Evolutionary conservation across 2,329 filamentous ascomycete species (phyloP), one percentile per base, ranked within the genome.

Genomic region (Bertia moriformis): DNA sequence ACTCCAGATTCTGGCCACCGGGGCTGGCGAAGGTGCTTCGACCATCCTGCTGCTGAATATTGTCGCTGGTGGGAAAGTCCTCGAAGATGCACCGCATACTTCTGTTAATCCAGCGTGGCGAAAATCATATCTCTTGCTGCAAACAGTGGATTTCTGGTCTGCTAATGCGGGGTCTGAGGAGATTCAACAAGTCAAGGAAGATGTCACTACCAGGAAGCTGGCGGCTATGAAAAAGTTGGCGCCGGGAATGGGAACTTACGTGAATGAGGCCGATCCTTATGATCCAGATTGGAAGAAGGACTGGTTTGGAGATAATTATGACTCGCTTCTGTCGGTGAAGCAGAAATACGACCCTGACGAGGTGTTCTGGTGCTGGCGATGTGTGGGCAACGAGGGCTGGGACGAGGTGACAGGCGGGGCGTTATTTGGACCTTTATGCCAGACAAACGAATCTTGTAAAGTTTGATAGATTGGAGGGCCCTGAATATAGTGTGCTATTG

Each of bases 181-280:
- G 7, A 18, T 18, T 35, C 32, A 35, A 18, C 10, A 32, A 3
- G 3, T 44, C 38, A 40, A 38, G 15, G 30, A 41, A 4, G 35
- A 42, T 2, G 22, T 41, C 35, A 43, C 43, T 4, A 12, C 14
- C 15, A 41, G 17, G 2, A 47, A 45, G 32, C n/a, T 46, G 17
- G 36, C 35, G 3, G 32, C 32, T 7, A 35, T 35, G 32, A 35
- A 17, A 17, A 17, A 13, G 15, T 17, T 35, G 5, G 7, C 32
- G 10, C 32, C 32, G 10, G 12, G 12, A 7, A 13, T 35, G 15
- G 32, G 32, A 7, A 35, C 12, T 17, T 35, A 35, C 15, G 7
- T 17, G 10, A 35, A 35, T 17, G 32, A 35, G 32, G 32, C 32
- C 17, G 32, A 35, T 17, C 32, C 12, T 5, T 13, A 17, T 10